phyloP scores from a whole-genome alignment of 352 stramenopile species.

The Phytophthora fragariaefolia region DNA sequence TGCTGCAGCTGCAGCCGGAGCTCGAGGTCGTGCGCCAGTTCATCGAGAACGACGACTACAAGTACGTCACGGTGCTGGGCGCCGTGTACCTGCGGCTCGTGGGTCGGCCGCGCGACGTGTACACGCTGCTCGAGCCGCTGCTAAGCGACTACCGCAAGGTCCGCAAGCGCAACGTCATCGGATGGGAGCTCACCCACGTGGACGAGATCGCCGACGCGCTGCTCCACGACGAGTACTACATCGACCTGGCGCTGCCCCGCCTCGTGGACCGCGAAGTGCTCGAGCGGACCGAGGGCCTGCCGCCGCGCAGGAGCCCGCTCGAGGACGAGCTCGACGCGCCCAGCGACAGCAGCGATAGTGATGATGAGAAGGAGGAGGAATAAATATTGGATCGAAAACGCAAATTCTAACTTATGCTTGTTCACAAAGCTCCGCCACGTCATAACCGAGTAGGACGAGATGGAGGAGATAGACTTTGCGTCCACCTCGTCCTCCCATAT shows the following conservation, averaged over 20 bases:
- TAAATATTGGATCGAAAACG: too few species aligned
- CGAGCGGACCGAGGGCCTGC: constrained; percentile 77
- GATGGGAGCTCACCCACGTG: constrained; percentile 95
- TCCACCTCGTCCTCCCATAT: too few species aligned
- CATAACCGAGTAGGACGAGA: too few species aligned
- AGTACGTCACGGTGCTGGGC: constrained; percentile 96
- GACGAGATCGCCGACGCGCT: constrained; percentile 97
- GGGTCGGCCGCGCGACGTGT: constrained; percentile 92
- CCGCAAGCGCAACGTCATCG: constrained; percentile 81
- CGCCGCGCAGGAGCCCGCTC: constrained; percentile 68
- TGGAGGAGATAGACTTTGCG: too few species aligned
- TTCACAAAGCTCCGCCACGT: too few species aligned
- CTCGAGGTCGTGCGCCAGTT: constrained; percentile 94
- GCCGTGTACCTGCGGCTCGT: constrained; percentile 97
- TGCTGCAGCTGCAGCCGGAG: constrained; percentile 98
- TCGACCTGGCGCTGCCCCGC: constrained; percentile 94
- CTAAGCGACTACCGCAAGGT: constrained; percentile 97
- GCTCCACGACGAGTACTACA: constrained; percentile 92
- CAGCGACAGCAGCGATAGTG: constrained; percentile 25
- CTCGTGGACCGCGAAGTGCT: constrained; percentile 89
- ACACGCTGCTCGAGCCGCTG: constrained; percentile 94
- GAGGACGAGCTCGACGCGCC: constrained; percentile 76
- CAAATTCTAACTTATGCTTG: too few species aligned
- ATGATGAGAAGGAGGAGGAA: constrained; percentile 27
- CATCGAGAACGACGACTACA: constrained; percentile 98